Evolutionary conservation across 1,139 yeast species (phyloP), one percentile per base, ranked within the genome.

Genomic region (Lizanozyma gosingica): DNA sequence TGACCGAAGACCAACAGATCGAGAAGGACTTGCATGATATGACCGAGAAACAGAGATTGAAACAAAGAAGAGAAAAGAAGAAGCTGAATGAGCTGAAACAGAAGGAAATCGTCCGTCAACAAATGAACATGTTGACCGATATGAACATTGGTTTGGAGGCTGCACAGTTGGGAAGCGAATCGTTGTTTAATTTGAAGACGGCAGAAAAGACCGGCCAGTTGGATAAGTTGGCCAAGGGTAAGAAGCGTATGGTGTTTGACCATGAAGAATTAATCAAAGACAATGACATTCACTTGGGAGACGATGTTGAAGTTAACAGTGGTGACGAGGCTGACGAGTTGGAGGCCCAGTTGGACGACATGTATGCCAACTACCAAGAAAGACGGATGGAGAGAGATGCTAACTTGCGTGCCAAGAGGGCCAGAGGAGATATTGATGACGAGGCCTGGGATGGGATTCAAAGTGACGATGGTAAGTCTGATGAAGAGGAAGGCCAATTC

Each of bases 51-150:
- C 88, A 84, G 50, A 74, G 77, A 49, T 73, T 81, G 49, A 78
- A 78, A 50, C 63, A 64, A 39, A 90, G 83, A 61, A 78, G 97
- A 55, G 90, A 82, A 48, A 86, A 82, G 63, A 80, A 95, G 61
- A 78, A 73, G 50, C 76, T 78, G 39, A 90, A 92, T 57, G 97
- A 90, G 62, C 53, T 63, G 48, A 88, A 87, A 56, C 96, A 87
- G 58, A 86, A 85, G 60, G 97, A 90, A 57, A 78, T 92, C 42
- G 74, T 76, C 41, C 78, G 97, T 63, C 82, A 88, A 83, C 97
- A 92, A 63, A 83, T 92, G 94, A 87, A 86, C 58, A 90, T 92
- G 97, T 70, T 85, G 45, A 85, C 96, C 2, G 96, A 94, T 54
- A 78, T 77, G 71, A 95, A 87, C 54, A 80, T 92, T 49, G 97